phyloP scores from a whole-genome alignment of 352 stramenopile genomes.

The Pythium dissimile region DNA sequence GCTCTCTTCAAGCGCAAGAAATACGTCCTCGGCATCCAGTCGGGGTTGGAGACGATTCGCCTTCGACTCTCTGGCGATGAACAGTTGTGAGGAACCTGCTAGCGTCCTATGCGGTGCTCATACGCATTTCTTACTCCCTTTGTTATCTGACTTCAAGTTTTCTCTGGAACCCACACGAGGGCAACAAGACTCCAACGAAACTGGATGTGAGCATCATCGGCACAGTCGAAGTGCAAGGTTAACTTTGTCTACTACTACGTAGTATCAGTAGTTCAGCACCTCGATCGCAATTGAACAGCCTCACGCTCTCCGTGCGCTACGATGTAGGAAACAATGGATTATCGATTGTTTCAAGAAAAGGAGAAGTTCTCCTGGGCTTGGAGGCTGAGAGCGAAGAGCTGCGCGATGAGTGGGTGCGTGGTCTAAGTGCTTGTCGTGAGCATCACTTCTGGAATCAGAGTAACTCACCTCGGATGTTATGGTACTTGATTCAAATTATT shows the following conservation, averaged over 20 bases:
- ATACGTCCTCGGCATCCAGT: conserved; percentile 58
- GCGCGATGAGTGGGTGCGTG: conserved; percentile 60
- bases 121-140: not conserved
- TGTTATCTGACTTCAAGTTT: conserved; percentile 35
- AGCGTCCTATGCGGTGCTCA: not conserved
- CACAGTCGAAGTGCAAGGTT: conserved; percentile 53
- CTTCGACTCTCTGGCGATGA: conserved; percentile 62
- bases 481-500: not conserved
- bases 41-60: conserved; percentile 58
- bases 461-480: not conserved
- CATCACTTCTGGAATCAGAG: not conserved
- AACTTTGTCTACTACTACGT: not conserved
- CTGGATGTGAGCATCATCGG: conserved; percentile 51
- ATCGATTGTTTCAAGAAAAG: conserved; percentile 54
- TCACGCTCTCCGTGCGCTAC: no score
- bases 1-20: conserved; percentile 76
- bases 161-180: conserved; percentile 61
- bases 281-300: not conserved
- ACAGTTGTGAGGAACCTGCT: conserved; percentile 31
- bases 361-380: conserved; percentile 64
- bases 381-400: conserved; percentile 61
- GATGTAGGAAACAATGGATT: conserved; percentile 36
- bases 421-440: not conserved
- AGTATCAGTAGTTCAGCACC: not conserved
- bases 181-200: conserved; percentile 40